Conservation (phyloP, 495 filamentous ascomycete genomes). For the Tuber indicum region DNA sequence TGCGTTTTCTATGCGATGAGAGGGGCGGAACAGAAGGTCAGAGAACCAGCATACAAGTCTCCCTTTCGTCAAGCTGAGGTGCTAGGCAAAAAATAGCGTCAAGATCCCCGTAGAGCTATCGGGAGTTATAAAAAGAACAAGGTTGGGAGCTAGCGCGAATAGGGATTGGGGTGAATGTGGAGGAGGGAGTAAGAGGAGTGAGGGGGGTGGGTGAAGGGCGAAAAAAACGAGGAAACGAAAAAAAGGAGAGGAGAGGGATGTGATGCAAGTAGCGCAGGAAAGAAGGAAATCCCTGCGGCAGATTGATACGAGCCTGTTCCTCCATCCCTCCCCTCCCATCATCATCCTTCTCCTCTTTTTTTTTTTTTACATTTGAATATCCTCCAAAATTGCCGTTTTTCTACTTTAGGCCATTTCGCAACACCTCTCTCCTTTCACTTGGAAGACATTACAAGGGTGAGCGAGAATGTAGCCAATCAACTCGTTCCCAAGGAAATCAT, state of each 20-base stretch:
- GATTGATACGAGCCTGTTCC: constrained; percentile 33
- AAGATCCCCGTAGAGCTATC: constrained; percentile 34
- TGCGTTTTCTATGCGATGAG: constrained; percentile 39
- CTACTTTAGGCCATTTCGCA: constrained; percentile 32
- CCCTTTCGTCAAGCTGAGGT: constrained; percentile 33
- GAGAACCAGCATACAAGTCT: constrained; percentile 19
- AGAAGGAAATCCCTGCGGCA: constrained; percentile 34
- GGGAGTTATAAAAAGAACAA: constrained; percentile 40
- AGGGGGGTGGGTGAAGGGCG: neutral
- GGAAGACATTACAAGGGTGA: constrained; percentile 23
- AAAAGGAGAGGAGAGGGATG: constrained; percentile 27
- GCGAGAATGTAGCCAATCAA: constrained; percentile 28
- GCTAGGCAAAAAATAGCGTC: constrained; percentile 36
- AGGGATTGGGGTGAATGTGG: constrained; percentile 13
- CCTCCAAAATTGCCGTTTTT: constrained; percentile 13
- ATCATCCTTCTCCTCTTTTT: neutral
- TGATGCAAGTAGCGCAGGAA: constrained; percentile 28
- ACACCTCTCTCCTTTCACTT: constrained; percentile 17
- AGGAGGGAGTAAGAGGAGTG: neutral
- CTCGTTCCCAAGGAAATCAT: constrained; percentile 23
- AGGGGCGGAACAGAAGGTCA: constrained; percentile 17
- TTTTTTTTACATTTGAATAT: neutral
- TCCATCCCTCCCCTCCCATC: neutral
- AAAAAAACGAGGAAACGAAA: constrained; percentile 12
- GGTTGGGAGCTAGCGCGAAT: constrained; percentile 26